Conservation (phyloP, 108 stramenopile genomes). For the Cyclotella choctawhatcheeana region DNA sequence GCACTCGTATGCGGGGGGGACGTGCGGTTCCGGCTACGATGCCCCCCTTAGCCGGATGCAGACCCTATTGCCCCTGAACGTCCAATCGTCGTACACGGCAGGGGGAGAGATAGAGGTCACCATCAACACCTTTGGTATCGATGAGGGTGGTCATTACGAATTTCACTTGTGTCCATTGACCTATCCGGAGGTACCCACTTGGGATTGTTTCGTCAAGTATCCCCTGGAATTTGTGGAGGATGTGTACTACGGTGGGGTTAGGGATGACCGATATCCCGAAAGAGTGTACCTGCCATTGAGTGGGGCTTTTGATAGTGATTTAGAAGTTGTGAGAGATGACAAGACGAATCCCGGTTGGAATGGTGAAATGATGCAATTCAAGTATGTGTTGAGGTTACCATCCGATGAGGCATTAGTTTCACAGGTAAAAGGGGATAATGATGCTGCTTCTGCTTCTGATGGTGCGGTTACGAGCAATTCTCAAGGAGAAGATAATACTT, state of each 20-base stretch:
- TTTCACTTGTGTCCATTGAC: constrained; percentile 32
- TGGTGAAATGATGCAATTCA: constrained; percentile 34
- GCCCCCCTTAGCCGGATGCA: constrained; percentile 16
- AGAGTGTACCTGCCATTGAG: constrained; percentile 34
- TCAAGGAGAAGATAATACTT: neutral
- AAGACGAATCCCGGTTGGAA: neutral
- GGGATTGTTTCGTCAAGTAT: constrained; percentile 25
- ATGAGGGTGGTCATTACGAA: constrained; percentile 39
- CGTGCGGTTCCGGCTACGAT: constrained; percentile 38
- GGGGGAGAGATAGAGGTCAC: constrained; percentile 27
- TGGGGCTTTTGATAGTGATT: constrained; percentile 7
- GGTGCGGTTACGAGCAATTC: neutral
- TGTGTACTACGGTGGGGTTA: constrained; percentile 24
- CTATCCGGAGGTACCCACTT: constrained; percentile 32
- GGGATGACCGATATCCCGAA: constrained; percentile 24
- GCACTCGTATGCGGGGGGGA: neutral
- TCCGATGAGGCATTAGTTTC: constrained; percentile 6
- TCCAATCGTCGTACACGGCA: constrained; percentile 12
- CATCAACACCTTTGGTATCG: constrained; percentile 8
- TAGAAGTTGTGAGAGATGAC: neutral
- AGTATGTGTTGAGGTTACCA: constrained; percentile 32
- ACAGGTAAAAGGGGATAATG: neutral
- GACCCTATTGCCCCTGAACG: constrained; percentile 23
- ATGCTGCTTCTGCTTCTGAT: neutral
- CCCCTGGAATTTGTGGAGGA: constrained; percentile 37